phyloP scores from a whole-genome alignment of 768 basidiomycete species.

The Serendipita sp. region DNA sequence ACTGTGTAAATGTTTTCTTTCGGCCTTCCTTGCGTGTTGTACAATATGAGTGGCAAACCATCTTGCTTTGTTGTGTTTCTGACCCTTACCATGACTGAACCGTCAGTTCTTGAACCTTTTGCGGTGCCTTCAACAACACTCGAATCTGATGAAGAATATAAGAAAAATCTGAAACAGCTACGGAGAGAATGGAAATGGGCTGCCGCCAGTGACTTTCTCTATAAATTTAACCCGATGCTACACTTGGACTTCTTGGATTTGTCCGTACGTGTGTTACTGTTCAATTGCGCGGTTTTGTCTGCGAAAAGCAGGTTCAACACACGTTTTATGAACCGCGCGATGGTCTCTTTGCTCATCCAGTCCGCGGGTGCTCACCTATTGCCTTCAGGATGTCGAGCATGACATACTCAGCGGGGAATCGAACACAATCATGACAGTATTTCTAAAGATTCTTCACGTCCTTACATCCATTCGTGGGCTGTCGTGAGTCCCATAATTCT shows the following conservation, averaged over 20 bases:
- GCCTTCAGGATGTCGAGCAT: constrained; percentile 53
- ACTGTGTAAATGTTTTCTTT: no score
- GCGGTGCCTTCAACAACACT: neutral
- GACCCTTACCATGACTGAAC: neutral
- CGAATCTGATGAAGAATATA: neutral
- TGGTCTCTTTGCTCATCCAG: neutral
- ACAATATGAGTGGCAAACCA: no score
- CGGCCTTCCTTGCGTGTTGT: no score
- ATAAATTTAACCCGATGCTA: constrained; percentile 62
- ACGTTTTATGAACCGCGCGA: neutral
- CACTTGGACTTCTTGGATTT: constrained; percentile 55
- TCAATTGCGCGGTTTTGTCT: neutral
- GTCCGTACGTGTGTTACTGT: constrained; percentile 26
- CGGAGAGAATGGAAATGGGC: constrained; percentile 87
- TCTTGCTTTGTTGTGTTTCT: neutral
- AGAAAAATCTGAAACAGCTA: constrained; percentile 21
- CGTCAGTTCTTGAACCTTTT: neutral
- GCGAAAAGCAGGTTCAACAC: neutral
- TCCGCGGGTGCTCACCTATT: neutral
- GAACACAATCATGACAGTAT: neutral
- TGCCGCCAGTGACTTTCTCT: constrained; percentile 78
- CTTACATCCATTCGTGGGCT: constrained; percentile 5
- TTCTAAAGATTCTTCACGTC: constrained; percentile 4
- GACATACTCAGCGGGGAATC: constrained; percentile 46
- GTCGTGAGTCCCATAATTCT: constrained; percentile 12